phyloP scores from a whole-genome alignment of 176 grass and related monocot genomes.

The Puccinellia tenuiflora region DNA sequence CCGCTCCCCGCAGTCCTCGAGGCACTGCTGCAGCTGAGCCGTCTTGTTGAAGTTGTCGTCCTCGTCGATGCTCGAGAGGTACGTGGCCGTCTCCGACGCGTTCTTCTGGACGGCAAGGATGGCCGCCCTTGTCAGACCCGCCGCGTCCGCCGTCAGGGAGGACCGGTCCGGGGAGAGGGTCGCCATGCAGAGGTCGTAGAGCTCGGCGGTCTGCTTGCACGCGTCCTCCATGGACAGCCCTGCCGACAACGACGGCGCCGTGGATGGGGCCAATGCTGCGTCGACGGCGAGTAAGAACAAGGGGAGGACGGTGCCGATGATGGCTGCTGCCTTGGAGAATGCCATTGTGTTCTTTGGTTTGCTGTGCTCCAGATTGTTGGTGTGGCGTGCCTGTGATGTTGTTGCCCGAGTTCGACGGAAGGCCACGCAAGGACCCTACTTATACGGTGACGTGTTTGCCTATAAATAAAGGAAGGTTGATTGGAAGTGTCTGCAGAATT shows the following conservation, averaged over 20 bases:
- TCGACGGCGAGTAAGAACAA: slow-evolving; percentile 20
- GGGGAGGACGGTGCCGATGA: slow-evolving; percentile 34
- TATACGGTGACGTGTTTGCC: not conserved
- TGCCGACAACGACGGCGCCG: not conserved
- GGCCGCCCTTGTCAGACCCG: slow-evolving; percentile 34
- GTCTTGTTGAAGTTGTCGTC: slow-evolving; percentile 42
- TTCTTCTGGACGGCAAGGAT: slow-evolving; percentile 42
- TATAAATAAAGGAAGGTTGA: slow-evolving; percentile 37
- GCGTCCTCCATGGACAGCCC: slow-evolving; percentile 28
- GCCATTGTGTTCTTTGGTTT: not conserved
- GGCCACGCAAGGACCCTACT: not conserved
- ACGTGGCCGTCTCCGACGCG: slow-evolving; percentile 41
- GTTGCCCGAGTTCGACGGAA: not conserved
- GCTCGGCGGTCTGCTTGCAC: slow-evolving; percentile 46
- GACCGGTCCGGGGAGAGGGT: slow-evolving; percentile 38
- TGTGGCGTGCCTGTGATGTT: not conserved
- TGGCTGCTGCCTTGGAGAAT: not conserved
- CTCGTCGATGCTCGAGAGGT: slow-evolving; percentile 33
- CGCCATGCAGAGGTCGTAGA: slow-evolving; percentile 48
- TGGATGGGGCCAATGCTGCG: not conserved
- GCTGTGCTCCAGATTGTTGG: not conserved
- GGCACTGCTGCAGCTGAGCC: slow-evolving; percentile 52
- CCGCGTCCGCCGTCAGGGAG: slow-evolving; percentile 20
- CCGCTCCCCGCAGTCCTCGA: slow-evolving; percentile 47
- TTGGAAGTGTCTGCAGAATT: not conserved